Evolutionary conservation across 1,284 basidiomycete genomes (phyloP), one percentile per base, ranked within the genome.

Genomic region (Ustilago cynodontis): DNA sequence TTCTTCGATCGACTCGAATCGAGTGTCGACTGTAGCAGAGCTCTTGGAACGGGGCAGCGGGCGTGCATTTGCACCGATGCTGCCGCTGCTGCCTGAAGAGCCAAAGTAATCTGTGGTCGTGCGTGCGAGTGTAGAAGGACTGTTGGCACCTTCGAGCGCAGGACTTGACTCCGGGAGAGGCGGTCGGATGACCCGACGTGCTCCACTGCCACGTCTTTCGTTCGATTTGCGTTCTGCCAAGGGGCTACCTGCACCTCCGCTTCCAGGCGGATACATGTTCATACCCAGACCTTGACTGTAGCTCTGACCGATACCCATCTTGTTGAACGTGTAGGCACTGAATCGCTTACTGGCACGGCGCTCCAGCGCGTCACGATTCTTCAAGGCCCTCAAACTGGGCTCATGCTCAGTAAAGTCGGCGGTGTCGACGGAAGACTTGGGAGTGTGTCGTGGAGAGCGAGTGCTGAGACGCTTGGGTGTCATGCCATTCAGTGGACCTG

Each of bases 321-420:
- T 97, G 77, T 93, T 92, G 82, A 98, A 93, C 59, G 95, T 94
- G 86, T 97, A 99, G 1, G 93, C 93, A 61, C 95, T 98, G 88
- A 96, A 99, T 0, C 96, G 92, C 85, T 98, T 98, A 28, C 94
- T 95, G 3, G 96, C 96, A 45, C 96, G 89, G 11, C 96, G 91
- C 83, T 96, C 94, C 20, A 98, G 89, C 0, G 92, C 90, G 77
- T 97, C 95, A 49, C 91, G 91, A 75, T 92, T 91, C 86, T 95
- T 93, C 47, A 99, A 89, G 1, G 94, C 94, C 11, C 93, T 93
- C 16, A 98, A 89, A 9, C 94, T 95, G 61, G 90, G 92, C 47
- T 92, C 91, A 31, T 93, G 91, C 6, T 91, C 92, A 28, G 92
- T 91, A 3, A 88, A 86, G 33, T 75, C 74, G 29, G 57, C 51